Evolutionary conservation across 495 filamentous ascomycete genomes (phyloP).

Genomic region (Pyronema omphalodes): DNA sequence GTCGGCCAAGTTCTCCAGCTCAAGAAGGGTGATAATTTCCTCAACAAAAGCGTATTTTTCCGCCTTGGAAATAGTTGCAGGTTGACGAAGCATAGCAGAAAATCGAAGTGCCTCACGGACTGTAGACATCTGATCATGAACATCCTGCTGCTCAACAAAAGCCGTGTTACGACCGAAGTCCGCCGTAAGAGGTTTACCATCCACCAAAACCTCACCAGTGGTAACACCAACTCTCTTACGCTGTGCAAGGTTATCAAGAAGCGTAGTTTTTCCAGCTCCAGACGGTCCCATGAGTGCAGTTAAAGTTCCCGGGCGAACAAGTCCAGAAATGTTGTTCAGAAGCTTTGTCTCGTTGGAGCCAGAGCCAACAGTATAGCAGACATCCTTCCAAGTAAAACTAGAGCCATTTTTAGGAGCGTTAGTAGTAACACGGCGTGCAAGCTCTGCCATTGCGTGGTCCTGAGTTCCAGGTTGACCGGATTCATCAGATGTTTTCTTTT

Average conservation of each 20-base stretch:
- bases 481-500: not conserved
- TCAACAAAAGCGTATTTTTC: slow-evolving; percentile 41
- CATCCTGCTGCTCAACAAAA: slow-evolving; percentile 31
- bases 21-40: slow-evolving; percentile 30
- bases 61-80: slow-evolving; percentile 28
- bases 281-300: slow-evolving; percentile 56
- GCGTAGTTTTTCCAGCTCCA: slow-evolving; percentile 43
- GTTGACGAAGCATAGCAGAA: slow-evolving; percentile 40
- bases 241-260: slow-evolving; percentile 41
- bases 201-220: slow-evolving; percentile 41
- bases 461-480: not conserved
- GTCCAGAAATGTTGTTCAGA: slow-evolving; percentile 54
- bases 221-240: slow-evolving; percentile 44
- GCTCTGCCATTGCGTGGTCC: not conserved
- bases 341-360: slow-evolving; percentile 43
- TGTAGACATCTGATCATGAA: slow-evolving; percentile 29
- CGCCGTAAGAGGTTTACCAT: slow-evolving; percentile 38
- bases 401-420: slow-evolving; percentile 13
- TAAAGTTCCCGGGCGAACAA: slow-evolving; percentile 63
- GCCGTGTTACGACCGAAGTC: slow-evolving; percentile 38
- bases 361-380: slow-evolving; percentile 36
- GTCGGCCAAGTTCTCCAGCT: slow-evolving; percentile 36
- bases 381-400: slow-evolving; percentile 50
- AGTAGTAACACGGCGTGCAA: not conserved
- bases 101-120: slow-evolving; percentile 45